These are phyloP conservation scores for Solanum chiquidenum DNA, from an alignment of 257 asterid species.

Conservation along the genomic window DNA sequence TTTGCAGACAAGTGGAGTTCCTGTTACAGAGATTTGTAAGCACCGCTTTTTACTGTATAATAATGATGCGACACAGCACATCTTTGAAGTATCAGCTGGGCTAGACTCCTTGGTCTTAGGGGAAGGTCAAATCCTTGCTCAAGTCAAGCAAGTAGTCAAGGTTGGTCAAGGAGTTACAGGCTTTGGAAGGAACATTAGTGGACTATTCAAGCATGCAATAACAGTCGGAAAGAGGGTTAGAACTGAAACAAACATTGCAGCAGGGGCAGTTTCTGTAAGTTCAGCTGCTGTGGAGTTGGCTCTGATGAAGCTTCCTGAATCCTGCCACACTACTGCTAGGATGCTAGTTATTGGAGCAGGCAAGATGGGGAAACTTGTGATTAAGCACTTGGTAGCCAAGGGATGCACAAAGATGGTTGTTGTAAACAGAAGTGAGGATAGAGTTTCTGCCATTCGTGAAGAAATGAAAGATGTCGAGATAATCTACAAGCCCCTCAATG, in stretches of 20 bases:
- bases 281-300: slow-evolving; percentile 96
- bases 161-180: slow-evolving; percentile 88
- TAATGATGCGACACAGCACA: slow-evolving; percentile 87
- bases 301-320: slow-evolving; percentile 71
- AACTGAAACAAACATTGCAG: slow-evolving; percentile 83
- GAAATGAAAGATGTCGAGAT: slow-evolving; percentile 65
- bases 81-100: slow-evolving; percentile 91
- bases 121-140: slow-evolving; percentile 96
- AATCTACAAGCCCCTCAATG: slow-evolving; percentile 53
- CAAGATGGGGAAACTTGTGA: slow-evolving; percentile 96
- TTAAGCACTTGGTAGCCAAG: slow-evolving; percentile 84
- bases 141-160: slow-evolving; percentile 90
- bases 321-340: slow-evolving; percentile 54
- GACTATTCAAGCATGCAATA: slow-evolving; percentile 91
- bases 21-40: slow-evolving; percentile 66
- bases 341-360: slow-evolving; percentile 88
- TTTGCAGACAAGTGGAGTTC: slow-evolving; percentile 83
- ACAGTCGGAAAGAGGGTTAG: slow-evolving; percentile 89
- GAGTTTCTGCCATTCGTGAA: slow-evolving; percentile 67
- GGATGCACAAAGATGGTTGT: slow-evolving; percentile 88
- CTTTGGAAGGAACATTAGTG: slow-evolving; percentile 83
- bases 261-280: slow-evolving; percentile 94
- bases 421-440: slow-evolving; percentile 66
- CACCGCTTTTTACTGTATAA: slow-evolving; percentile 82
- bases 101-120: slow-evolving; percentile 88